These are phyloP conservation scores for cucumber (Cucumis sativus) DNA, from an alignment of 306 rosid species.

Conservation along the genomic window DNA sequence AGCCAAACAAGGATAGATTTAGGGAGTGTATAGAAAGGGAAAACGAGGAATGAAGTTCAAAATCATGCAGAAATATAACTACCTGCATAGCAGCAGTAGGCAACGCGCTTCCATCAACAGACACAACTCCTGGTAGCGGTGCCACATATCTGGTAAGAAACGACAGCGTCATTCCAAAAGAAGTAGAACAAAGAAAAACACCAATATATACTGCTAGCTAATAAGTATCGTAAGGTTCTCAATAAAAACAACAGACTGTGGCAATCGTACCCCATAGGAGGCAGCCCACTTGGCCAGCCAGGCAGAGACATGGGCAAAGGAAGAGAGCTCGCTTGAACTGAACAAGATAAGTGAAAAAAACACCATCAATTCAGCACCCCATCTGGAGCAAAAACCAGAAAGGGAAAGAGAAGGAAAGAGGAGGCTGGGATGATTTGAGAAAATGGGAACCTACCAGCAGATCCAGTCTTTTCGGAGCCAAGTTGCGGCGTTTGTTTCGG, in stretches of 20 bases:
- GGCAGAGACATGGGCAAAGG: slow-evolving; percentile 69
- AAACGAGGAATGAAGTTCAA: background rate
- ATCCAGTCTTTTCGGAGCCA: slow-evolving; percentile 48
- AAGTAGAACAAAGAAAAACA: background rate
- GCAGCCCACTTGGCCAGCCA: slow-evolving; percentile 80
- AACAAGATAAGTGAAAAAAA: background rate
- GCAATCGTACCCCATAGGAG: slow-evolving; percentile 75
- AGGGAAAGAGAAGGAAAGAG: too few relatives aligned
- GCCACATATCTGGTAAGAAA: slow-evolving; percentile 70
- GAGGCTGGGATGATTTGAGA: background rate
- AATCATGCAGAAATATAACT: background rate
- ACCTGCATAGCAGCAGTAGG: slow-evolving; percentile 74
- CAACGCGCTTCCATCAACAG: slow-evolving; percentile 72
- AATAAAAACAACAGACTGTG: slow-evolving; percentile 6
- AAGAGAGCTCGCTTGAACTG: slow-evolving; percentile 54
- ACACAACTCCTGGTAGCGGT: slow-evolving; percentile 81
- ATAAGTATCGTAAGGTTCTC: background rate
- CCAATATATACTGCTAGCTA: background rate
- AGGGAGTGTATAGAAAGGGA: background rate
- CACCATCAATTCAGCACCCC: slow-evolving; percentile 6
- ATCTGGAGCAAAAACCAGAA: background rate
- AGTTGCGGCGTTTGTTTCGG: slow-evolving; percentile 26
- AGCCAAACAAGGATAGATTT: background rate
- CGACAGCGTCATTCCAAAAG: slow-evolving; percentile 26
- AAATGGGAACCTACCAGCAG: slow-evolving; percentile 27